Evolutionary conservation across 2,329 filamentous ascomycete genomes (phyloP), one percentile per base, ranked within the genome.

Genomic region (Colletotrichum tanaceti): DNA sequence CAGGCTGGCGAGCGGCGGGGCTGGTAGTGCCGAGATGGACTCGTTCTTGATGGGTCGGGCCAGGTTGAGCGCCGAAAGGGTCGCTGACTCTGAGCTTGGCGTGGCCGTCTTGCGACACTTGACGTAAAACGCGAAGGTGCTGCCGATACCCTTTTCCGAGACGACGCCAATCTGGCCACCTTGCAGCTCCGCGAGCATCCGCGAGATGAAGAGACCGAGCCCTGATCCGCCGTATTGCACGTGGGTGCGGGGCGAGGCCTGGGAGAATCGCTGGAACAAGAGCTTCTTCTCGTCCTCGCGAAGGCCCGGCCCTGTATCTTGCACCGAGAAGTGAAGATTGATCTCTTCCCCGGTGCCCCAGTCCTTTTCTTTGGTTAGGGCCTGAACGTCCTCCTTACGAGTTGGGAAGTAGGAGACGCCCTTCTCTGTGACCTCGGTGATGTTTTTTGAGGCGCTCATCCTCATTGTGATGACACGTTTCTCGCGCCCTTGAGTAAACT

Each of bases 71-170:
- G 78, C 75, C 0, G 77, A 77, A 2, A 82, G 74, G 14, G 74
- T 73, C 46, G 82, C 79, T 38, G 73, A 77, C n/a, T 82, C 79
- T 2, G 77, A 67, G 5, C 79, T 75, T 9, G 82, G 81, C 22
- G 76, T 68, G 22, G 77, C 74, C 54, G 83, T 88, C 79, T 86
- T 89, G 74, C 88, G 87, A 62, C 88, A 87, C 71, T 90, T 90
- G 76, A 94, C 86, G 75, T 93, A 94, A 76, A 94, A 94, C 35
- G 88, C 90, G 77, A 94, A 94, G 0, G 88, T 92, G 77, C 90
- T 92, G 46, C 92, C 92, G 44, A 87, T 83, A 14, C 90, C 91
- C 65, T 88, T 85, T 70, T 87, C 81, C 0, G 90, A 92, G 1
- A 86, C 84, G 3, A 94, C 91, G 9, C 91, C 91, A 63, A 94